phyloP scores from a whole-genome alignment of 352 stramenopile genomes.

The Phytophthora colocasiae region DNA sequence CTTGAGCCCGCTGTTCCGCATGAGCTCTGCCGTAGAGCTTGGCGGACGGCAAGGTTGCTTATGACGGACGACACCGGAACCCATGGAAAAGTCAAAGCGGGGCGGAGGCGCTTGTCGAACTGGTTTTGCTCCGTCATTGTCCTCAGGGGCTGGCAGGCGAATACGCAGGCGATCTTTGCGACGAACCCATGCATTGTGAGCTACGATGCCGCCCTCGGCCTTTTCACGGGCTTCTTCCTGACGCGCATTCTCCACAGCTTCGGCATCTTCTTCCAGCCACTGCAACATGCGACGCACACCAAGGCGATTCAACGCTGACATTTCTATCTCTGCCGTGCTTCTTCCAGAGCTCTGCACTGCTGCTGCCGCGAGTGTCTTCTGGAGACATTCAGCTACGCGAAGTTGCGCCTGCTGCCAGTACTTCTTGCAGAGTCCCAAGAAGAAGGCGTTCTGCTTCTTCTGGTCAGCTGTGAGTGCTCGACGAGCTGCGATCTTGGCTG shows the following conservation, averaged over 20 bases:
- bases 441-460: slow-evolving; percentile 83
- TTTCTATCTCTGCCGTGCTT: slow-evolving; percentile 52
- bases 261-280: slow-evolving; percentile 77
- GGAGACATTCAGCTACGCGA: slow-evolving; percentile 76
- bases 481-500: slow-evolving; percentile 81
- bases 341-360: slow-evolving; percentile 21
- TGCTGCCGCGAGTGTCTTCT: slow-evolving; percentile 56
- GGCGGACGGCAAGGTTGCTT: slow-evolving; percentile 61
- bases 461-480: slow-evolving; percentile 71
- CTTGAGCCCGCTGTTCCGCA: slow-evolving; percentile 78
- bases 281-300: slow-evolving; percentile 79
- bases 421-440: slow-evolving; percentile 74
- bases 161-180: slow-evolving; percentile 83
- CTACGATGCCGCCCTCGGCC: slow-evolving; percentile 68
- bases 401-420: slow-evolving; percentile 79
- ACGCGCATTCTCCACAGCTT: slow-evolving; percentile 72
- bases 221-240: slow-evolving; percentile 81
- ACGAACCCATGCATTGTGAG: slow-evolving; percentile 82
- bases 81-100: slow-evolving; percentile 81
- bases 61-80: slow-evolving; percentile 59
- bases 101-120: slow-evolving; percentile 29
- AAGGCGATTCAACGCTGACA: slow-evolving; percentile 63
- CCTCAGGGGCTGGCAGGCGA: slow-evolving; percentile 53
- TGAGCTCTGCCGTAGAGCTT: slow-evolving; percentile 79
- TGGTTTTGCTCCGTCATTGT: slow-evolving; percentile 8